A percentile compares a stretch with the other conserved stretches of the same genome.
Conservation (phyloP, 2,329 filamentous ascomycete genomes). For the Talaromyces rugulosus region DNA sequence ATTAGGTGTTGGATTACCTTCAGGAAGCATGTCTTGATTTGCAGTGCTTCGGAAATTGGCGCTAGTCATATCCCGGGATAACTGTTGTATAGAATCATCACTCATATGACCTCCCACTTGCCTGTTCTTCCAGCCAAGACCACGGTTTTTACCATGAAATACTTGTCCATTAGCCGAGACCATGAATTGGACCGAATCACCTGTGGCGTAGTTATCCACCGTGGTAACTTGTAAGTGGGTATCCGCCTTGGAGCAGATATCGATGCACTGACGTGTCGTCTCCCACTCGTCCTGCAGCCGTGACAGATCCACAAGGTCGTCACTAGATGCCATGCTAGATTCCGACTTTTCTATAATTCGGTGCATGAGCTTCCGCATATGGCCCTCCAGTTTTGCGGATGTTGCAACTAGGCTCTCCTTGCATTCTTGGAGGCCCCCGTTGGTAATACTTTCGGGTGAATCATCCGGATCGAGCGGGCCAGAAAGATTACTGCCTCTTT, state of each 20-base stretch:
- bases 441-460: background rate
- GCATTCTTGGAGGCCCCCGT: background rate
- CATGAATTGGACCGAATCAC: conserved; percentile 35
- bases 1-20: background rate
- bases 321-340: conserved; percentile 17
- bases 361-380: background rate
- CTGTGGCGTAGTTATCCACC: conserved; percentile 33
- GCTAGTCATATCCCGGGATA: conserved; percentile 28
- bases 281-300: conserved; percentile 36
- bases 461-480: background rate
- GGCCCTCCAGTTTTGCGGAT: background rate
- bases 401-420: background rate
- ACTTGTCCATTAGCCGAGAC: conserved; percentile 32
- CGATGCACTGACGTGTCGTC: conserved; percentile 28
- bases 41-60: conserved; percentile 16
- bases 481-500: background rate
- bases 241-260: conserved; percentile 31
- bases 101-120: conserved; percentile 32
- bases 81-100: conserved; percentile 25
- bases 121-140: conserved; percentile 24
- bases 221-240: conserved; percentile 19
- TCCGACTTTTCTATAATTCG: background rate
- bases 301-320: conserved; percentile 28
- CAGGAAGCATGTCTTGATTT: conserved; percentile 8
- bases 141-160: conserved; percentile 29